Evolutionary conservation across 805 yeast genomes (phyloP).

Genomic region (Blastobotrys peoriensis): DNA sequence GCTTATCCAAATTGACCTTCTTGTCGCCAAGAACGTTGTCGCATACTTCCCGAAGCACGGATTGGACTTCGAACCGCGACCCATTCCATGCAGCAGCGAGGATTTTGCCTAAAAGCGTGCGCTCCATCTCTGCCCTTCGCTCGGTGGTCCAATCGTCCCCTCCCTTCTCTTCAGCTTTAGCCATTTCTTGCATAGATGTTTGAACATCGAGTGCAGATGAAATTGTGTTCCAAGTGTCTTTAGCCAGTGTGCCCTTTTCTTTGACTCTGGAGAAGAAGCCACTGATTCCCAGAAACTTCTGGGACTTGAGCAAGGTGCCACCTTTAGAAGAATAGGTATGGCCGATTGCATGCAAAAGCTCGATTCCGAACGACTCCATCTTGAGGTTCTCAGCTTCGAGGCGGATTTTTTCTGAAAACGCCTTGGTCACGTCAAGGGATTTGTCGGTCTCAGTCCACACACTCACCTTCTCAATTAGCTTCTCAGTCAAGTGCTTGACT

Average conservation of each 20-base stretch:
- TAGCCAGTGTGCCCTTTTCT: conserved; percentile 77
- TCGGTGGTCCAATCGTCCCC: conserved; percentile 50
- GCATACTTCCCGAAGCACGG: conserved; percentile 75
- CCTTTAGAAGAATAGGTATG: conserved; percentile 72
- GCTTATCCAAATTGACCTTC: conserved; percentile 49
- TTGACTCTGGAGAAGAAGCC: conserved; percentile 75
- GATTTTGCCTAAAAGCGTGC: conserved; percentile 78
- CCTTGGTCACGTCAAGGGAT: conserved; percentile 52
- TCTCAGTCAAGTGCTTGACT: conserved; percentile 54
- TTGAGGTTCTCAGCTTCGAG: conserved; percentile 88
- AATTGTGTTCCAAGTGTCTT: conserved; percentile 75
- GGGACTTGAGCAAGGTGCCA: conserved; percentile 62
- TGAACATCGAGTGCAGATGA: conserved; percentile 88
- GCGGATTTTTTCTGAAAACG: conserved; percentile 58
- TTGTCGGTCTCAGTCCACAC: conserved; percentile 57
- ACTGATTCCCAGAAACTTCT: conserved; percentile 79
- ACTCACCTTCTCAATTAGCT: conserved; percentile 49
- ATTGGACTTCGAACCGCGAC: conserved; percentile 77
- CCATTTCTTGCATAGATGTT: conserved; percentile 64
- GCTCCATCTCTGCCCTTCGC: conserved; percentile 70
- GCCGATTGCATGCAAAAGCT: conserved; percentile 74
- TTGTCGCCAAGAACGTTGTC: conserved; percentile 71
- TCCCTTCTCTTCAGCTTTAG: conserved; percentile 60
- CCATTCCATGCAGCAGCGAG: conserved; percentile 95
- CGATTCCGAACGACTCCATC: conserved; percentile 92